Evolutionary conservation across 768 basidiomycete species (phyloP).

Genomic region (Rhizopogon roseolus): DNA sequence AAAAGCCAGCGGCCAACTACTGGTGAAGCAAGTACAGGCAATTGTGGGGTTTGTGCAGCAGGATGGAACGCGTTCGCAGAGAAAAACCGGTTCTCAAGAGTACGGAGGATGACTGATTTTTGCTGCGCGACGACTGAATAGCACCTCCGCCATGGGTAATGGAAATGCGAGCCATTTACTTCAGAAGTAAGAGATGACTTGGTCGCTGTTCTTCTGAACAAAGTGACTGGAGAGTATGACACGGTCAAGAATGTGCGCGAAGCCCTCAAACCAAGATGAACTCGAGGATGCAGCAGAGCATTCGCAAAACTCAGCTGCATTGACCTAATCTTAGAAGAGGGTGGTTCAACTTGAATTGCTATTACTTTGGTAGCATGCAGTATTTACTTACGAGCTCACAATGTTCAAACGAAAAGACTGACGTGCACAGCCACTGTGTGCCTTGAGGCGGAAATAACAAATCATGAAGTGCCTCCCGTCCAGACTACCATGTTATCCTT

Average conservation of each 20-base stretch:
- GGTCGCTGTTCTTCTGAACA: not conserved
- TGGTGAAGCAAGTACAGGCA: conserved; percentile 61
- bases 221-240: not conserved
- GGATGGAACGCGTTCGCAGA: conserved; percentile 26
- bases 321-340: not conserved
- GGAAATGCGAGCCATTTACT: conserved; percentile 1
- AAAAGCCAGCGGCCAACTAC: conserved; percentile 84
- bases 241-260: not conserved
- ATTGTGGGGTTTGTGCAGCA: conserved; percentile 17
- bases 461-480: not conserved
- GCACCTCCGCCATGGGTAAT: conserved; percentile 1
- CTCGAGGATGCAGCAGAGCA: conserved; percentile 11
- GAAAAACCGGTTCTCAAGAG: conserved; percentile 34
- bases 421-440: not conserved
- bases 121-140: conserved; percentile 1
- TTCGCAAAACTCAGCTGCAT: conserved; percentile 19
- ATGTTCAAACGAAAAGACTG: not conserved
- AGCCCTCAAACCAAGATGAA: conserved; percentile 4
- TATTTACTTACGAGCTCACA: not conserved
- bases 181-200: conserved; percentile 1
- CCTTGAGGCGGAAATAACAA: not conserved
- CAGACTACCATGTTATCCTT: conserved; percentile 26
- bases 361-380: not conserved
- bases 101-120: conserved; percentile 5
- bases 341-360: too few relatives aligned